Percentiles rank a stretch among this genome's conserved stretches.
phyloP scores from a whole-genome alignment of 1,284 basidiomycete genomes.

The Filobasidium uniguttulatum region DNA sequence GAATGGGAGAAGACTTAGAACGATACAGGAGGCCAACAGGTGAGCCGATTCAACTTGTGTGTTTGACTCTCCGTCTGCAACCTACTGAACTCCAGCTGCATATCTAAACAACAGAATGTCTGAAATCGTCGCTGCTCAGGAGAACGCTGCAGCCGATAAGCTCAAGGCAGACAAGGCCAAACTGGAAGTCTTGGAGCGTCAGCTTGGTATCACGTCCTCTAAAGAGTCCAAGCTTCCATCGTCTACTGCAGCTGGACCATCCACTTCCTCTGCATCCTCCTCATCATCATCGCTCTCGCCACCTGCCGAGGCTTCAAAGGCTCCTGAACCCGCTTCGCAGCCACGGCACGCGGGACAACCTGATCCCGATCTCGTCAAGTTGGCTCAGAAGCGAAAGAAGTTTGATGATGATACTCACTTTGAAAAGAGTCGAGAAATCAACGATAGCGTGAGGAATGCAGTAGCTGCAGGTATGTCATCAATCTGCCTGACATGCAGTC shows the following conservation, averaged over 20 bases:
- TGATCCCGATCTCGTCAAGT: slow-evolving; percentile 35
- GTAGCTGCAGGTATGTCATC: slow-evolving; percentile 57
- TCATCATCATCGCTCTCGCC: neutral
- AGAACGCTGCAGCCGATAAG: slow-evolving; percentile 63
- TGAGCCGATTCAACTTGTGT: slow-evolving; percentile 32
- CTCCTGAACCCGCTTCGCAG: neutral
- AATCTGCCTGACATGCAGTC: no score
- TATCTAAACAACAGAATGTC: slow-evolving; percentile 49
- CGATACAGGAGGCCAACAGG: slow-evolving; percentile 92
- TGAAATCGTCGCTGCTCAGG: slow-evolving; percentile 74
- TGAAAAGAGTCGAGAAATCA: slow-evolving; percentile 81
- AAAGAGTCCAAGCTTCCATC: neutral
- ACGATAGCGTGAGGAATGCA: slow-evolving; percentile 81
- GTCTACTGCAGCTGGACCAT: slow-evolving; percentile 1
- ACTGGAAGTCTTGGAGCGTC: slow-evolving; percentile 67
- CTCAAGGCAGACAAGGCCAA: slow-evolving; percentile 70
- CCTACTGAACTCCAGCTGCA: neutral
- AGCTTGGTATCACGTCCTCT: slow-evolving; percentile 47
- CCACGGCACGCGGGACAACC: slow-evolving; percentile 23
- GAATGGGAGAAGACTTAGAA: slow-evolving; percentile 75
- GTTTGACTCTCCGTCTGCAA: neutral
- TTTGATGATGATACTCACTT: slow-evolving; percentile 86
- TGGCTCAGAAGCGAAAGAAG: slow-evolving; percentile 64
- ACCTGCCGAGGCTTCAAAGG: no score
- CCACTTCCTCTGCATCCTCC: slow-evolving; percentile 7